Evolutionary conservation across 2,329 filamentous ascomycete species (phyloP).

Genomic region (Biscogniauxia mediterranea): DNA sequence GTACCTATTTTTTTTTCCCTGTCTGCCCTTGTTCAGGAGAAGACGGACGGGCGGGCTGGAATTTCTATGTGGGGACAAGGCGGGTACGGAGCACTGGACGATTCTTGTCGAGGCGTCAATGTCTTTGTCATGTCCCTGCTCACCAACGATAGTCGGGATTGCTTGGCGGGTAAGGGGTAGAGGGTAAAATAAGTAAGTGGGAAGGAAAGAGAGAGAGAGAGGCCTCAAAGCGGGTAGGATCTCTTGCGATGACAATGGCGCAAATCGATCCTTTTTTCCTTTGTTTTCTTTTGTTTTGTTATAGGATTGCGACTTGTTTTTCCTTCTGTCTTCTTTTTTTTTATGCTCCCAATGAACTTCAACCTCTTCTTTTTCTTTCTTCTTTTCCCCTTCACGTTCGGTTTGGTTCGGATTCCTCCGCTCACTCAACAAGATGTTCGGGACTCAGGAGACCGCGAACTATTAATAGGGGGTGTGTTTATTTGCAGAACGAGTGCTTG

Average conservation of each 20-base stretch:
- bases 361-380: background rate
- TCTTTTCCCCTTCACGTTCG: background rate
- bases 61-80: slow-evolving; percentile 23
- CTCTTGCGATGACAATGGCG: background rate
- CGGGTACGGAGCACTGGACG: slow-evolving; percentile 13
- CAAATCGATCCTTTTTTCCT: background rate
- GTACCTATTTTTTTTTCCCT: slow-evolving; percentile 8
- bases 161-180: background rate
- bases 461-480: background rate
- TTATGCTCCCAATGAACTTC: background rate
- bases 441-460: background rate
- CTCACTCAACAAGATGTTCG: background rate
- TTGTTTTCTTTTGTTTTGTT: background rate
- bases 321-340: background rate
- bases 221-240: background rate
- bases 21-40: slow-evolving; percentile 15
- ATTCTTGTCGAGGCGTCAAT: slow-evolving; percentile 25
- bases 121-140: slow-evolving; percentile 27
- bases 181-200: background rate
- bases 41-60: slow-evolving; percentile 17
- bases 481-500: background rate
- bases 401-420: background rate
- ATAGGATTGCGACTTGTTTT: background rate
- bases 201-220: background rate
- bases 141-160: background rate